A percentile compares a stretch with the other conserved stretches of the same genome.
Evolutionary conservation across 345 rosid species (phyloP).

Genomic region (Citrus maxima): DNA sequence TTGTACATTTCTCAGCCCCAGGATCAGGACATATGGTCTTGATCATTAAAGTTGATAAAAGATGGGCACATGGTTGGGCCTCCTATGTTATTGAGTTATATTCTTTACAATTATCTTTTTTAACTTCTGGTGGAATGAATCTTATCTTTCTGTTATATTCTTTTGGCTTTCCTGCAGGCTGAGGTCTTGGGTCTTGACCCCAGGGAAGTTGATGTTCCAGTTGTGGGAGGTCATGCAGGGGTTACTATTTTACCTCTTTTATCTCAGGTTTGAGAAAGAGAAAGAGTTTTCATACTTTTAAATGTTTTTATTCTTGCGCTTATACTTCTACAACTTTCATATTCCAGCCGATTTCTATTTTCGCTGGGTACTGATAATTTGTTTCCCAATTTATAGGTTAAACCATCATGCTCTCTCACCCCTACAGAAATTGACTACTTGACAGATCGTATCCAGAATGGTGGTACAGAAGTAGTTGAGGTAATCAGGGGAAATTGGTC

Average conservation of each 20-base stretch:
- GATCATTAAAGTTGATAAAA: not conserved
- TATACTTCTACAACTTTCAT: not conserved
- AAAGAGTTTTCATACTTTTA: not conserved
- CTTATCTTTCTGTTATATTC: not conserved
- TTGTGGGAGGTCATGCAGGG: conserved; percentile 87
- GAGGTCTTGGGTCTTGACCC: conserved; percentile 87
- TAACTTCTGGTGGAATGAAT: not conserved
- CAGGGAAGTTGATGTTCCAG: conserved; percentile 68
- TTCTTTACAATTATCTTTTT: not conserved
- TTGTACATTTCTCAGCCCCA: not conserved
- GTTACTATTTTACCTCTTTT: conserved; percentile 74
- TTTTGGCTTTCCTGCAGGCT: conserved; percentile 38
- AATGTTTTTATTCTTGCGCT: not conserved
- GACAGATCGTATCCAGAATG: conserved; percentile 92
- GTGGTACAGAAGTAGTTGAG: conserved; percentile 98
- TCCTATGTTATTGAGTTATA: not conserved
- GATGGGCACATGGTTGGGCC: not conserved
- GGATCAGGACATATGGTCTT: not conserved
- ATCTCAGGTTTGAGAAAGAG: conserved; percentile 56
- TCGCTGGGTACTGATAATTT: not conserved
- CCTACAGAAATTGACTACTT: conserved; percentile 74
- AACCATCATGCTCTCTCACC: conserved; percentile 78
- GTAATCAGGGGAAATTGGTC: conserved; percentile 26
- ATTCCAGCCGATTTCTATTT: not conserved
- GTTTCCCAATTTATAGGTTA: conserved; percentile 47